Evolutionary conservation across 192 early-diverging fungal genomes (phyloP).

Genomic region (Dispira simplex): DNA sequence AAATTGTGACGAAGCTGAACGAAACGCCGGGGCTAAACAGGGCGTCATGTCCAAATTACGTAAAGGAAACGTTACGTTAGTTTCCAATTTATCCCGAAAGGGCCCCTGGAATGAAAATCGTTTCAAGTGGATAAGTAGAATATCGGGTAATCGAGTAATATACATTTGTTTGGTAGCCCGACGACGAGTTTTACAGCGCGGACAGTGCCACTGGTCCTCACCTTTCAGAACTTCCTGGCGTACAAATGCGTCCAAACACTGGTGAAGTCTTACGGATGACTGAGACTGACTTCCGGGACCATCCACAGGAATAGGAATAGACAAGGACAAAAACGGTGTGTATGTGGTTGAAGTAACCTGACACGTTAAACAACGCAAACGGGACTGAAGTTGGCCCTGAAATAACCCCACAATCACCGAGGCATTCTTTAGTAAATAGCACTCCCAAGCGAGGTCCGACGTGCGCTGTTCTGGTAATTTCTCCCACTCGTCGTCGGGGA

Average conservation of each 20-base stretch:
- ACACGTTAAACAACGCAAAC: slow-evolving; percentile 55
- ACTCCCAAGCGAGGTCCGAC: slow-evolving; percentile 51
- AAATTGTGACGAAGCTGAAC: slow-evolving; percentile 12
- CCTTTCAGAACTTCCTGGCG: slow-evolving; percentile 78
- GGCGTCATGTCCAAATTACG: slow-evolving; percentile 36
- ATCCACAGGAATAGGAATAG: slow-evolving; percentile 66
- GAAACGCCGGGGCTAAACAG: slow-evolving; percentile 25
- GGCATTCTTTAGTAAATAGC: slow-evolving; percentile 56
- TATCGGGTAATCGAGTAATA: slow-evolving; percentile 66
- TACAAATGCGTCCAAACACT: slow-evolving; percentile 78
- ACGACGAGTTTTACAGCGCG: slow-evolving; percentile 57
- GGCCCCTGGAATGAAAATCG: slow-evolving; percentile 86
- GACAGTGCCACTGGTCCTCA: slow-evolving; percentile 84
- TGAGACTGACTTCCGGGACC: slow-evolving; percentile 18
- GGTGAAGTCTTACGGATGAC: slow-evolving; percentile 46
- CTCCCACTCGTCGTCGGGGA: slow-evolving; percentile 40
- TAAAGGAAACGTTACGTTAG: slow-evolving; percentile 71
- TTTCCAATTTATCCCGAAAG: slow-evolving; percentile 85
- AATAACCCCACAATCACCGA: slow-evolving; percentile 82
- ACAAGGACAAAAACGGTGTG: slow-evolving; percentile 80
- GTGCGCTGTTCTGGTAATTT: slow-evolving; percentile 40
- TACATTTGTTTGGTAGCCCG: slow-evolving; percentile 60
- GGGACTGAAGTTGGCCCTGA: slow-evolving; percentile 65
- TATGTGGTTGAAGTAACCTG: slow-evolving; percentile 70
- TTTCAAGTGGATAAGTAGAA: slow-evolving; percentile 90